A percentile compares a stretch with the other conserved stretches of the same genome.
Conservation (phyloP, 768 basidiomycete genomes). For the Lentinula sp. region DNA sequence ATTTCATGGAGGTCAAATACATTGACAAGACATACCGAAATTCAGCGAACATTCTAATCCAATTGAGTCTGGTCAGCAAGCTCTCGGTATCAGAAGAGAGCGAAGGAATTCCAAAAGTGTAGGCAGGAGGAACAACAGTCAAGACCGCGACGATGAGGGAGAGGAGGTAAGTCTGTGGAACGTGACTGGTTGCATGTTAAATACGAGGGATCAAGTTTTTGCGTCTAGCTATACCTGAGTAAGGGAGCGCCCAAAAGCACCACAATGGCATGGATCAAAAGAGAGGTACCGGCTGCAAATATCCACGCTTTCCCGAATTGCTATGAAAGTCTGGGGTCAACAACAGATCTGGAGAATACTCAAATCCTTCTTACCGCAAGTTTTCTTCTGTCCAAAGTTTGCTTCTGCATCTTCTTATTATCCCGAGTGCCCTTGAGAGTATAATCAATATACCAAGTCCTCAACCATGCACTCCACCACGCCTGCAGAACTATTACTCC, state of each 20-base stretch:
- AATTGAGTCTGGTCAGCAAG: conserved; percentile 53
- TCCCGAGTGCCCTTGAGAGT: conserved; percentile 32
- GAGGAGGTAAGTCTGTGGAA: conserved; percentile 59
- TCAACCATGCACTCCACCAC: conserved; percentile 72
- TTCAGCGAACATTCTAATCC: conserved; percentile 79
- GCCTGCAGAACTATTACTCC: conserved; percentile 51
- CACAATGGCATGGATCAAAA: conserved; percentile 40
- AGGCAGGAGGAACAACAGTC: conserved; percentile 60
- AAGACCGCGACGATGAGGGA: conserved; percentile 64
- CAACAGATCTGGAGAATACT: background rate
- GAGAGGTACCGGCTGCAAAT: conserved; percentile 44
- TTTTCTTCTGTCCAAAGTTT: conserved; percentile 28
- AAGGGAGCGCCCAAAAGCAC: conserved; percentile 77
- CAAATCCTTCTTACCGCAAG: conserved; percentile 27
- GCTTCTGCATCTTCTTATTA: conserved; percentile 36
- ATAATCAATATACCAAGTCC: conserved; percentile 48
- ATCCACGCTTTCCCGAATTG: conserved; percentile 42
- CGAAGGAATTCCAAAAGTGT: conserved; percentile 60
- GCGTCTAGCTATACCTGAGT: conserved; percentile 33
- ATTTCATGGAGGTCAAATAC: conserved; percentile 3
- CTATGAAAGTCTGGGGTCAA: conserved; percentile 25
- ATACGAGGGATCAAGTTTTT: background rate
- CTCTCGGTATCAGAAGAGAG: conserved; percentile 34
- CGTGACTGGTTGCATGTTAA: conserved; percentile 30
- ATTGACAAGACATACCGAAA: conserved; percentile 53